Evolutionary conservation across 1,284 basidiomycete genomes (phyloP), one percentile per base, ranked within the genome.

Genomic region (Boletellus dicymbophilus): DNA sequence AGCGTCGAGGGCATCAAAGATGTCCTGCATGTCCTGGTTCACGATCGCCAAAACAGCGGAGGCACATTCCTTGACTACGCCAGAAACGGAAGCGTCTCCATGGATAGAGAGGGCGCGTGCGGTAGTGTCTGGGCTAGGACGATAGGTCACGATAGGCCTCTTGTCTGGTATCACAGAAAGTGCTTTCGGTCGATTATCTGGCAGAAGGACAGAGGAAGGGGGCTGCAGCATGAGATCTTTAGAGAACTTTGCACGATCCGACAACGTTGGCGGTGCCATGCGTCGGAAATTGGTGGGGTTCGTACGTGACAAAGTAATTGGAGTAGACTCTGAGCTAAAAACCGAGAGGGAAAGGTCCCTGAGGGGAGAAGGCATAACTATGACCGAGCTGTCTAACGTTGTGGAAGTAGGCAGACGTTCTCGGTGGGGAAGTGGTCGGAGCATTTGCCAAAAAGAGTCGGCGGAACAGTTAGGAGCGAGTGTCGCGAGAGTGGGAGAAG

Each of bases 1-100:
- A 1, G 77, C 80, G 56, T 88, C 85, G 22, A 88, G 70, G 3
- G 82, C 84, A 30, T 81, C 77, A 36, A 81, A 60, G 28, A 85
- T 71, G 58, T 86, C 85, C 44, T 77, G 72, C 43, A 84, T 58
- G 48, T 87, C 83, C 44, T 69, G 70, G 11, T 72, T 70, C 21
- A 80, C 63, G 25, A 67, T 68, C 16, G 74, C 71, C 6, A 72
- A 58, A 28, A 80, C 57, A 11, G 74, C 72, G 15, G 73, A 72
- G 20, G 72, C 69, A 50, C 78, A 81, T 54, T 85, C 66, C 38
- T 75, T 55, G 79, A 77, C 20, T 74, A 79, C 21, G 28, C 27
- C 36, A 12, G 63, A 48, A 77, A 68, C 39, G 30, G 63, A 57
- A 28, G 57, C 37, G 11, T 56, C 52, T 15, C 41, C 39, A n/a